phyloP scores from a whole-genome alignment of 805 yeast genomes.

The Hyphopichia homilentoma region DNA sequence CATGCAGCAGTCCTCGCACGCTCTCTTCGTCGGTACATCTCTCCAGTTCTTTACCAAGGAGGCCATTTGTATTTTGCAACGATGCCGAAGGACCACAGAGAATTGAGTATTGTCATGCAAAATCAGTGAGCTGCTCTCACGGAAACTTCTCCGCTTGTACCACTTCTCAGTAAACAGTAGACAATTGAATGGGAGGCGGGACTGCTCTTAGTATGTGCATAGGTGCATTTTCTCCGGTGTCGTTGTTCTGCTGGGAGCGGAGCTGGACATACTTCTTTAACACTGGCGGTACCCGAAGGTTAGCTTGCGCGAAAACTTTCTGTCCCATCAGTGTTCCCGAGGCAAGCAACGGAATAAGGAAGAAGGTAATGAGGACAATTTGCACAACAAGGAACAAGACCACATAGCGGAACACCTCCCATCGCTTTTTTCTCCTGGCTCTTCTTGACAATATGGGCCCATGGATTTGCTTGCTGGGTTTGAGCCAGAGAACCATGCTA shows the following conservation, averaged over 20 bases:
- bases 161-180: too few relatives aligned
- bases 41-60: too few relatives aligned
- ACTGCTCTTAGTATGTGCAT: conserved; percentile 35
- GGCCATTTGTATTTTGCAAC: too few relatives aligned
- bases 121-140: too few relatives aligned
- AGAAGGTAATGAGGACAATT: conserved; percentile 47
- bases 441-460: conserved; percentile 39
- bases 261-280: conserved; percentile 48
- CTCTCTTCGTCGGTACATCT: too few relatives aligned
- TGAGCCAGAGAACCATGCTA: conserved; percentile 47
- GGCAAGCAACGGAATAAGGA: too few relatives aligned
- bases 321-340: too few relatives aligned
- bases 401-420: conserved; percentile 40
- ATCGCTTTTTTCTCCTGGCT: conserved; percentile 22
- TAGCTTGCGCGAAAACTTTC: too few relatives aligned
- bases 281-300: conserved; percentile 2
- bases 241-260: conserved; percentile 56
- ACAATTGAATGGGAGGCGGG: conserved; percentile 7
- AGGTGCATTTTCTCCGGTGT: conserved; percentile 54
- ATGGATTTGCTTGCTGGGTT: conserved; percentile 31
- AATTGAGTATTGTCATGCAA: too few relatives aligned
- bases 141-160: too few relatives aligned
- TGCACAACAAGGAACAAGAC: conserved; percentile 37
- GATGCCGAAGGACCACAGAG: too few relatives aligned
- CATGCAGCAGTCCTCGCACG: too few relatives aligned